These are phyloP conservation scores for Beauveria brongniartii DNA, from an alignment of 2,329 filamentous ascomycete genomes.

Conservation along the genomic window DNA sequence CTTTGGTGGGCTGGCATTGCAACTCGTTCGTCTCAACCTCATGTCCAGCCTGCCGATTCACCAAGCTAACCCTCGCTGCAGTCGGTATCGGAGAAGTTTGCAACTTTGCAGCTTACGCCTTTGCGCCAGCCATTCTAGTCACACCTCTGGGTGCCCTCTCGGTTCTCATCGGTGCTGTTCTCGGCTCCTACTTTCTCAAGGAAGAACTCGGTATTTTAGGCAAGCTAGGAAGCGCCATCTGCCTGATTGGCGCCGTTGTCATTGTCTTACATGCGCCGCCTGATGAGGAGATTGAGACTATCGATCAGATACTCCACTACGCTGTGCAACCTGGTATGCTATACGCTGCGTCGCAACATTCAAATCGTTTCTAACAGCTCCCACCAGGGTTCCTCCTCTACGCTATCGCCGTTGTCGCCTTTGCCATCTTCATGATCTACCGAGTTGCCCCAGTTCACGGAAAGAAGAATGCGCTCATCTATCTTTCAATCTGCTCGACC, in stretches of 20 bases:
- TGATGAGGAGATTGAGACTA: constrained; percentile 81
- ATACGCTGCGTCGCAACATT: background rate
- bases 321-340: constrained; percentile 80
- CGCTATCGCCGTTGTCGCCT: constrained; percentile 68
- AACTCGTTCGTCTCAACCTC: constrained; percentile 57
- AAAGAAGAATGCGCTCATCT: constrained; percentile 92
- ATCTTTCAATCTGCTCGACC: constrained; percentile 94
- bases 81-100: constrained; percentile 90
- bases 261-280: constrained; percentile 96
- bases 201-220: constrained; percentile 87
- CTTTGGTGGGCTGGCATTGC: constrained; percentile 94
- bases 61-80: constrained; percentile 29
- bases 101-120: constrained; percentile 97
- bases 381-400: constrained; percentile 78
- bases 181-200: constrained; percentile 89
- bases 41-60: background rate
- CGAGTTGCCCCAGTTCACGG: constrained; percentile 81
- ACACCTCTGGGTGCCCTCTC: constrained; percentile 90
- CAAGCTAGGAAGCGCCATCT: constrained; percentile 92
- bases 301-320: constrained; percentile 85
- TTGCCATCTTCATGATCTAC: constrained; percentile 94
- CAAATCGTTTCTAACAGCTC: constrained; percentile 15
- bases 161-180: constrained; percentile 87
- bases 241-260: constrained; percentile 90
- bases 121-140: constrained; percentile 96